Base-by-base conservation (phyloP, 768 basidiomycete genomes). In the Boletus eberwhitei region DNA sequence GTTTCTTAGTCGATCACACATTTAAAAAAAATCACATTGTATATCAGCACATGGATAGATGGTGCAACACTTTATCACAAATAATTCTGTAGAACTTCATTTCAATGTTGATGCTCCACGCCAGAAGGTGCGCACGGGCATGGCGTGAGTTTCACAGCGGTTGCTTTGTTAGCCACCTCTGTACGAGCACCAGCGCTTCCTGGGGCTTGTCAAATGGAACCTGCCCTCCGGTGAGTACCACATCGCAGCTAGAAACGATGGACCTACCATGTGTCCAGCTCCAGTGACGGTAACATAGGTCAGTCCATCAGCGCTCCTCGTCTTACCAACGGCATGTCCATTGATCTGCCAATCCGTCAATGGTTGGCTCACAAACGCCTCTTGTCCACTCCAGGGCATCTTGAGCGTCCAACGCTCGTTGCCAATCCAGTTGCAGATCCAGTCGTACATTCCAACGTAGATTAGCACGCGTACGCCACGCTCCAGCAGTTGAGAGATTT, bases 351-450 rank as follows among this genome's bases (percentile, higher is more conserved):
- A 90, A 14, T 85, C 74, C 16, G 73, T 71, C 74, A 82, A 78
- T 31, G 74, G 69, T 12, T 74, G 73, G 12, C 57, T 60, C 6
- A 64, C 66, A 69, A 84, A 90, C 16, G 60, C 77, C 32, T 71
- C 71, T 41, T 75, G 68, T 3, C 86, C 85, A 46, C 78, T 79
- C 89, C 89, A 90, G 37, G 85, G 79, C 40, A 91, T 72, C 54
- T 79, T 75, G 48, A 87, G 78, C 9, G 85, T 80, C 89, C 88
- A 90, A 43, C 81, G 73, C 63, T 81, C 80, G 70, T 90, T 91
- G 19, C 84, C 82, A 35, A 86, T 73, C 80, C 80, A 86, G 63
- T 88, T 87, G 66, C 86, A 88, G 60, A 85, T 85, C 85, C 85
- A 87, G 64, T 87, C 85, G 61, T 82, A 83, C 39, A 80, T 84